These are phyloP conservation scores for Monilinia vaccinii-corymbosi DNA, from an alignment of 2,329 filamentous ascomycete genomes.

Conservation along the genomic window DNA sequence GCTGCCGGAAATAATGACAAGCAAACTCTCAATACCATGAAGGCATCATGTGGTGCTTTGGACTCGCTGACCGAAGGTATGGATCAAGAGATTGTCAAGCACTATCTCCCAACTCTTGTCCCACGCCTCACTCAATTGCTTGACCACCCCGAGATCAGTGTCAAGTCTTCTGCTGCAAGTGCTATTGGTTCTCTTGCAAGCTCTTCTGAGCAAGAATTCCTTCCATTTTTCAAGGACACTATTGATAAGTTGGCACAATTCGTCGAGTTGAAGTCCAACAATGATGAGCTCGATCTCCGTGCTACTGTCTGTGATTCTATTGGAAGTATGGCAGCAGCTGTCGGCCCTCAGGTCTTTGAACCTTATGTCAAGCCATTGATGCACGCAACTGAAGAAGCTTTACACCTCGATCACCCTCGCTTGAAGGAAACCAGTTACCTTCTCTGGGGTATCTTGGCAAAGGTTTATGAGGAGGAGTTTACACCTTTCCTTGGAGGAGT, in stretches of 20 bases:
- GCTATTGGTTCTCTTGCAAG: conserved; percentile 86
- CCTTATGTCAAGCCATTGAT: conserved; percentile 86
- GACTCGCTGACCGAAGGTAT: conserved; percentile 85
- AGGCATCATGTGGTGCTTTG: conserved; percentile 80
- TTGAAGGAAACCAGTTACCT: conserved; percentile 96
- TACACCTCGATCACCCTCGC: conserved; percentile 79
- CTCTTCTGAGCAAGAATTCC: conserved; percentile 72
- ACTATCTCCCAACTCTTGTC: conserved; percentile 75
- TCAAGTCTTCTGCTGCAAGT: conserved; percentile 82
- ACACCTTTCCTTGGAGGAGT: conserved; percentile 69
- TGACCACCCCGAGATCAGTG: conserved; percentile 73
- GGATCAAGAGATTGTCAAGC: conserved; percentile 69
- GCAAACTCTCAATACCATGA: conserved; percentile 76
- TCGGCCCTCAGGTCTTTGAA: conserved; percentile 79
- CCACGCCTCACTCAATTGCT: conserved; percentile 78
- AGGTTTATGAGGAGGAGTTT: conserved; percentile 83
- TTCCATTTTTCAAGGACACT: conserved; percentile 83
- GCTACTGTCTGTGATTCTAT: conserved; percentile 87
- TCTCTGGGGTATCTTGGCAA: conserved; percentile 87
- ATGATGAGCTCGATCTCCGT: conserved; percentile 83
- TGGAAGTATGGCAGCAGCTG: conserved; percentile 83
- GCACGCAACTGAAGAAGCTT: conserved; percentile 82
- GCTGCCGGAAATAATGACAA: conserved; percentile 42
- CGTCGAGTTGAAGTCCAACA: conserved; percentile 75
- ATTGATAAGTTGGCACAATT: conserved; percentile 85